phyloP scores from a whole-genome alignment of 208 protist species.

The Leishmania major region DNA sequence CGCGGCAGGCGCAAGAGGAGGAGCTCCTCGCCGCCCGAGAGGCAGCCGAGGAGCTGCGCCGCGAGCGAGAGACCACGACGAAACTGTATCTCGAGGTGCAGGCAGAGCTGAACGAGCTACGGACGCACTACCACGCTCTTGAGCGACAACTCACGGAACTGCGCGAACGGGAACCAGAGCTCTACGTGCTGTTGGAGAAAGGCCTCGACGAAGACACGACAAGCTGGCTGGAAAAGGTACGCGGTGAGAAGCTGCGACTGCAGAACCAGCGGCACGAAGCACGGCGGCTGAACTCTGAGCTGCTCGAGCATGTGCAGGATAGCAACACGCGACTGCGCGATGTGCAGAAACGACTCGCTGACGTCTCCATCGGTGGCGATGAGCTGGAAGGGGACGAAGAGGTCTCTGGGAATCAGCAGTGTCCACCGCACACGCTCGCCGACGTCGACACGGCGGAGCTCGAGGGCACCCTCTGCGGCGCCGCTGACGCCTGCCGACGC shows the following conservation, averaged over 20 bases:
- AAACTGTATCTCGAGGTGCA: constrained; percentile 38
- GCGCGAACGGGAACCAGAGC: constrained; percentile 38
- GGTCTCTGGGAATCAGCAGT: not conserved
- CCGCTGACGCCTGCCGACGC: not conserved
- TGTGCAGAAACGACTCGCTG: constrained; percentile 48
- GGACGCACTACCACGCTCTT: constrained; percentile 41
- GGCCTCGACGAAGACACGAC: constrained; percentile 36
- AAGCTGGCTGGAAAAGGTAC: constrained; percentile 61
- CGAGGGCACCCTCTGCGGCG: not conserved
- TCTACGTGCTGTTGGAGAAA: constrained; percentile 64
- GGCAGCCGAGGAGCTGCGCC: constrained; percentile 24
- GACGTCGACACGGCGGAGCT: not conserved
- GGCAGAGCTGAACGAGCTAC: constrained; percentile 50
- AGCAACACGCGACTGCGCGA: constrained; percentile 58
- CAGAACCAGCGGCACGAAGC: constrained; percentile 57
- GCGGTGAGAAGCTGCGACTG: constrained; percentile 50
- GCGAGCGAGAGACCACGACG: constrained; percentile 19
- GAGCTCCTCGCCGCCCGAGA: constrained; percentile 36
- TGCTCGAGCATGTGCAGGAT: constrained; percentile 62
- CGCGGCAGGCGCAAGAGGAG: constrained; percentile 37
- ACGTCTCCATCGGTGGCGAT: constrained; percentile 20
- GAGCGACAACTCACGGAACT: constrained; percentile 51
- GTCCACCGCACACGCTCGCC: not conserved
- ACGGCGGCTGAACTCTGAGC: constrained; percentile 51
- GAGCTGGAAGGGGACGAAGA: not conserved